Percentiles rank a stretch among this genome's conserved stretches.
phyloP scores from a whole-genome alignment of 768 basidiomycete species.

The Mycena latifolia region DNA sequence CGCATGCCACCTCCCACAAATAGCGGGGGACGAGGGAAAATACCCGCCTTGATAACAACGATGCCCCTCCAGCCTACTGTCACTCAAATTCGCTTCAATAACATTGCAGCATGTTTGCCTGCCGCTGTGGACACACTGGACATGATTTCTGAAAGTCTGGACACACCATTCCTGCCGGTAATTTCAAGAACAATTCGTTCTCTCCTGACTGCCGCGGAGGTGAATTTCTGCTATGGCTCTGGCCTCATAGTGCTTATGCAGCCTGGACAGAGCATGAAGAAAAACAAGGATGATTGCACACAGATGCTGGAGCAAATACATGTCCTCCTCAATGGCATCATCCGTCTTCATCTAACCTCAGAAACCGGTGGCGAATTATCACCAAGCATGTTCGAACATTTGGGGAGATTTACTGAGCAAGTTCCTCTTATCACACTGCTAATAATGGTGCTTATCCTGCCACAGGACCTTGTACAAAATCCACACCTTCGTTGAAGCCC shows the following conservation, averaged over 20 bases:
- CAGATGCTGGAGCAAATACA: constrained; percentile 2
- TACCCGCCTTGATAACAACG: background rate
- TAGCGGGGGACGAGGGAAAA: too few species aligned
- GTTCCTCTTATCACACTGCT: background rate
- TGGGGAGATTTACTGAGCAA: constrained; percentile 1
- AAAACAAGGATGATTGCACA: background rate
- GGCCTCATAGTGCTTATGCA: background rate
- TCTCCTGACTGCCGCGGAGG: background rate
- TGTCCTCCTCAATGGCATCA: too few species aligned
- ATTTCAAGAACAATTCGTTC: constrained; percentile 6
- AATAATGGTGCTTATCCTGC: background rate
- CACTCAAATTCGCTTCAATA: background rate
- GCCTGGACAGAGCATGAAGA: background rate
- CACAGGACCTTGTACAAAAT: background rate
- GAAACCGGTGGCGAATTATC: too few species aligned
- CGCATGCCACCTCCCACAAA: too few species aligned
- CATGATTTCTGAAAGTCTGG: background rate
- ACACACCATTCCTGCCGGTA: background rate
- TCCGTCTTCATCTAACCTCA: too few species aligned
- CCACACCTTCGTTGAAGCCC: background rate
- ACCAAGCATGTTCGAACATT: too few species aligned
- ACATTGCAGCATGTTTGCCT: background rate
- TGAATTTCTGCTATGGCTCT: background rate
- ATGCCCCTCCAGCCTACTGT: background rate
- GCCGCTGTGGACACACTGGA: background rate